Evolutionary conservation across 2,329 filamentous ascomycete genomes (phyloP).

Genomic region (Fusarium xylarioides): DNA sequence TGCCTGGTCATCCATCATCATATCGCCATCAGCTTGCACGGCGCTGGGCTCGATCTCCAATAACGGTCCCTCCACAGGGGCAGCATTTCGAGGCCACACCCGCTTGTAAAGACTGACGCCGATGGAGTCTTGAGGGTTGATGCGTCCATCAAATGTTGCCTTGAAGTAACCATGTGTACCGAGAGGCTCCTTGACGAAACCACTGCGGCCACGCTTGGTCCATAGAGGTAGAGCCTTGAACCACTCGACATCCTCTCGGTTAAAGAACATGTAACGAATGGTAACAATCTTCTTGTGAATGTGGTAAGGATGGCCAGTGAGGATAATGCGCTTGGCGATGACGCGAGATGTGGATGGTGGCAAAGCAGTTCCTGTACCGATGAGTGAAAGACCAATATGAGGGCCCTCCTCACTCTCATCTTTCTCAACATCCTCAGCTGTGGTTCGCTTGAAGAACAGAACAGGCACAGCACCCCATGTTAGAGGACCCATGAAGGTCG

Average conservation of each 20-base stretch:
- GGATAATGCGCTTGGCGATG: constrained; percentile 90
- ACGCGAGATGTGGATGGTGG: constrained; percentile 80
- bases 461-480: constrained; percentile 93
- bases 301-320: constrained; percentile 97
- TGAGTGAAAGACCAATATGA: constrained; percentile 70
- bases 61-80: constrained; percentile 55
- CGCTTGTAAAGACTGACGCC: constrained; percentile 90
- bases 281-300: constrained; percentile 99
- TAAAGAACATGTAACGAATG: constrained; percentile 99
- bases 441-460: constrained; percentile 80
- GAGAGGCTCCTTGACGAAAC: constrained; percentile 91
- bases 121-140: constrained; percentile 94
- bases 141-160: constrained; percentile 93
- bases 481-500: constrained; percentile 87
- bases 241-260: constrained; percentile 92
- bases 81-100: constrained; percentile 79
- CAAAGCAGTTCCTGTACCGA: constrained; percentile 88
- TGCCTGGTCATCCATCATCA: constrained; percentile 49
- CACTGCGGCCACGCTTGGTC: constrained; percentile 88
- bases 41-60: constrained; percentile 47
- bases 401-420: constrained; percentile 55
- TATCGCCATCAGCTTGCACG: constrained; percentile 42
- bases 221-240: constrained; percentile 96
- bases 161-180: constrained; percentile 99
- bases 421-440: constrained; percentile 52